Evolutionary conservation across 2,329 filamentous ascomycete species (phyloP).

Genomic region (Westerdykella aurantiaca): DNA sequence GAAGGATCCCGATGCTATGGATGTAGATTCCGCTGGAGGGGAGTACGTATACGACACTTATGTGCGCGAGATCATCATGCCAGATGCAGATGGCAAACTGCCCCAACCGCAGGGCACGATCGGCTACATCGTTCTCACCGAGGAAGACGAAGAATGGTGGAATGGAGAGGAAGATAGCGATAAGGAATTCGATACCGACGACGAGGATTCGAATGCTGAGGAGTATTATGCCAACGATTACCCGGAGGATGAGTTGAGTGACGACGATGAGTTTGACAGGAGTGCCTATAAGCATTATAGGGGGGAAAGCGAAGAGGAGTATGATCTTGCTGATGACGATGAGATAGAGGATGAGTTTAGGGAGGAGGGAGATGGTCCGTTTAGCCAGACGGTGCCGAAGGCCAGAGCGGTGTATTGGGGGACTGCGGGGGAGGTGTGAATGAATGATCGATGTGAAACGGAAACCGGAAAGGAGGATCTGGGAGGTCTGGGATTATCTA

Average conservation of each 20-base stretch:
- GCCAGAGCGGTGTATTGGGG: constrained; percentile 23
- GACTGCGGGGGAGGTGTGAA: constrained; percentile 10
- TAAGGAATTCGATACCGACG: constrained; percentile 53
- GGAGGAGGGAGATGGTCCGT: constrained; percentile 27
- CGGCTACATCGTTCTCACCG: constrained; percentile 47
- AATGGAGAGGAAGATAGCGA: constrained; percentile 51
- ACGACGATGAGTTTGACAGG: constrained; percentile 58
- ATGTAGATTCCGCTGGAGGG: constrained; percentile 25
- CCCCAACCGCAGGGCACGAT: constrained; percentile 22
- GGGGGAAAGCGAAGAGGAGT: constrained; percentile 40
- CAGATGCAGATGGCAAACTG: constrained; percentile 27
- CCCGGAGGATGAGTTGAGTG: constrained; percentile 70
- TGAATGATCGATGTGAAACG: not conserved
- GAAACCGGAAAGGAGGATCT: not conserved
- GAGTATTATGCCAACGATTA: constrained; percentile 76
- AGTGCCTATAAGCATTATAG: constrained; percentile 39
- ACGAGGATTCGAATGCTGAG: constrained; percentile 63
- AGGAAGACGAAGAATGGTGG: constrained; percentile 53
- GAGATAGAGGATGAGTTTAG: constrained; percentile 16
- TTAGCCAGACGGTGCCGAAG: constrained; percentile 23
- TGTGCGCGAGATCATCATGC: constrained; percentile 43
- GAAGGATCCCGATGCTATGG: constrained; percentile 24
- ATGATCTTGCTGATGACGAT: constrained; percentile 14
- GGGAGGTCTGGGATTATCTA: not conserved
- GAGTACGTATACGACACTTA: constrained; percentile 61